Evolutionary conservation across 164 flowering plant genomes (phyloP).

Genomic region (Paratinospora sagittata): DNA sequence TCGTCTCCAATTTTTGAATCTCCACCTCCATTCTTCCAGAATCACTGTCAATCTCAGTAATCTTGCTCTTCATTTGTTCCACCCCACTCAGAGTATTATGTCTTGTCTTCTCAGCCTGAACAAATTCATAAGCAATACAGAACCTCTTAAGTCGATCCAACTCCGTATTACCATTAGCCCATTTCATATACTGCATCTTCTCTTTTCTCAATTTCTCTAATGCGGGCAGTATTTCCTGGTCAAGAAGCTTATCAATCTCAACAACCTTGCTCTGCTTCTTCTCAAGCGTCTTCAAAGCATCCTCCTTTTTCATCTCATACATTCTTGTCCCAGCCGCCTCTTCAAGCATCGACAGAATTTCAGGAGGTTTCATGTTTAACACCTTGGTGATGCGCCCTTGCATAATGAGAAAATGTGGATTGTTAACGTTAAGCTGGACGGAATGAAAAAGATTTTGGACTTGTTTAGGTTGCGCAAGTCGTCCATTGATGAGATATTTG

Average conservation of each 20-base stretch:
- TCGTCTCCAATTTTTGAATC: constrained; percentile 62
- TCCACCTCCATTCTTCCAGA: constrained; percentile 31
- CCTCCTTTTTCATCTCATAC: constrained; percentile 97
- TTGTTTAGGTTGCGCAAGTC: constrained; percentile 95
- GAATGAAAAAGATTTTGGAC: constrained; percentile 99
- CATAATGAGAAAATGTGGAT: constrained; percentile 99
- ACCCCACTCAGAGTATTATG: constrained; percentile 61
- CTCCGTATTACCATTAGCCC: constrained; percentile 96
- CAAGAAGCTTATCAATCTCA: constrained; percentile 94
- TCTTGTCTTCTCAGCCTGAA: constrained; percentile 70
- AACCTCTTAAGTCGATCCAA: constrained; percentile 83
- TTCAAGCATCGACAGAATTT: constrained; percentile 94
- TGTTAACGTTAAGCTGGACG: constrained; percentile 96
- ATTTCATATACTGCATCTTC: constrained; percentile 89
- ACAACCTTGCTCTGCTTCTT: constrained; percentile 97
- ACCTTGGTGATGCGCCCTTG: constrained; percentile 99
- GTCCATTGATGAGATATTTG: constrained; percentile 93
- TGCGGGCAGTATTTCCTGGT: constrained; percentile 92
- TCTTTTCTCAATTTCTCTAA: constrained; percentile 91
- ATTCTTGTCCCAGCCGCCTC: constrained; percentile 99
- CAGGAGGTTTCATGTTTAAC: constrained; percentile 98
- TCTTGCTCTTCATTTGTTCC: constrained; percentile 51
- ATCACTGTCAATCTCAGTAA: constrained; percentile 47
- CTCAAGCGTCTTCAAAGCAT: constrained; percentile 92
- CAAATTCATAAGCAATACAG: constrained; percentile 88